Conservation (phyloP, 139 green algal species). For the Coccomyxa sp. region DNA sequence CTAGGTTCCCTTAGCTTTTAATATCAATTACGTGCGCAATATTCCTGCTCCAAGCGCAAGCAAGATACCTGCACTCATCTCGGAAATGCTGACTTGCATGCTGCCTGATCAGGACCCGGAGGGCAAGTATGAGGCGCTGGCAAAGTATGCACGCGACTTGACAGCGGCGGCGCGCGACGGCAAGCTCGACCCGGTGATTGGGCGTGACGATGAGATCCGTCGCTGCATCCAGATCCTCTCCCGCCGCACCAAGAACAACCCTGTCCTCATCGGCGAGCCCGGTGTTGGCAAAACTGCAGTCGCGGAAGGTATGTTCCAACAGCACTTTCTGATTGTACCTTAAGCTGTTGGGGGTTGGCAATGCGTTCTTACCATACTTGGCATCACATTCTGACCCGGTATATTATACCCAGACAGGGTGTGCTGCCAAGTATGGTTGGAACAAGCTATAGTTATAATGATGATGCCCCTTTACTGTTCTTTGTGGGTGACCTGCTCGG, state of each 20-base stretch:
- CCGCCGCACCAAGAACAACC: conserved; percentile 97
- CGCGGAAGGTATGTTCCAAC: conserved; percentile 56
- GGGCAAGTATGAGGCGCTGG: conserved; percentile 95
- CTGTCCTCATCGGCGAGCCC: conserved; percentile 95
- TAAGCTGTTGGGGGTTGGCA: not conserved
- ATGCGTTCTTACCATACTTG: too few relatives aligned
- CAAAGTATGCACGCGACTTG: conserved; percentile 91
- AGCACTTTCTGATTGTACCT: not conserved
- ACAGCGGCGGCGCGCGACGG: conserved; percentile 72
- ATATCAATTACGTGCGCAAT: too few relatives aligned
- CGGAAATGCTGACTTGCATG: too few relatives aligned
- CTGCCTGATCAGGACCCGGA: conserved; percentile 83
- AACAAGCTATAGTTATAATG: too few relatives aligned
- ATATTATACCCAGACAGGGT: too few relatives aligned
- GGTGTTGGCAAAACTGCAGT: conserved; percentile 86
- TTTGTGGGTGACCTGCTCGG: too few relatives aligned
- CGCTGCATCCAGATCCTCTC: conserved; percentile 79
- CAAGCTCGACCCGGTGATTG: conserved; percentile 84
- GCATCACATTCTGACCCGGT: too few relatives aligned
- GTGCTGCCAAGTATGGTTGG: too few relatives aligned
- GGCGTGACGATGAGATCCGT: conserved; percentile 77
- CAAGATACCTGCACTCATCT: too few relatives aligned
- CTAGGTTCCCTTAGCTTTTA: too few relatives aligned
- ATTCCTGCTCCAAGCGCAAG: too few relatives aligned
- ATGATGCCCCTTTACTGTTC: too few relatives aligned